These are phyloP conservation scores for Candida jianshihensis DNA, from an alignment of 805 yeast species.

Conservation along the genomic window DNA sequence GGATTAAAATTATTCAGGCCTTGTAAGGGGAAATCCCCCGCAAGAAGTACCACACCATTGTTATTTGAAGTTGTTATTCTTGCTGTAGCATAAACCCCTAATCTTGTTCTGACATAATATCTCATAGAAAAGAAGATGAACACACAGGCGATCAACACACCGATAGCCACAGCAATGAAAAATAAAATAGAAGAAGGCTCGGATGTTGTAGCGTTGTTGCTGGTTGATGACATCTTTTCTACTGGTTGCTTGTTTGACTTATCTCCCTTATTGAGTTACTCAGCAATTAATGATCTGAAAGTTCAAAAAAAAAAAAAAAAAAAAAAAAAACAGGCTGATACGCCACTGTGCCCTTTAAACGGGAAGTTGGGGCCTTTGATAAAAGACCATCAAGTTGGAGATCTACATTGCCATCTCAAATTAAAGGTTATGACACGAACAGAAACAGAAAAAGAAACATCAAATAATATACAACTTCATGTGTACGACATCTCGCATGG, in stretches of 20 bases:
- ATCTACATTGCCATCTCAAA: too few species aligned
- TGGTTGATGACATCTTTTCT: neutral
- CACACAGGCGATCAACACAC: slow-evolving; percentile 47
- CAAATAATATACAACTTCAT: slow-evolving; percentile 16
- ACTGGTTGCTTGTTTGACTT: too few species aligned
- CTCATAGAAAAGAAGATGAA: slow-evolving; percentile 55
- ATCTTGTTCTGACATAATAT: slow-evolving; percentile 49
- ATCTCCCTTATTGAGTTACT: too few species aligned
- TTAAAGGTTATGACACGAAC: neutral
- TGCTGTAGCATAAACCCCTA: slow-evolving; percentile 38
- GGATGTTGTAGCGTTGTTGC: slow-evolving; percentile 1
- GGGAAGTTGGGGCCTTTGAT: too few species aligned
- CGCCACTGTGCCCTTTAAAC: too few species aligned
- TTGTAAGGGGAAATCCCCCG: slow-evolving; percentile 19
- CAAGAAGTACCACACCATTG: slow-evolving; percentile 14
- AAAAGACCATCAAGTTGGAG: too few species aligned
- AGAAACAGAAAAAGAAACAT: neutral
- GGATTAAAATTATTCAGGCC: slow-evolving; percentile 14
- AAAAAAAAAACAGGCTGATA: too few species aligned
- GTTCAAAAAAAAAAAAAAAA: too few species aligned
- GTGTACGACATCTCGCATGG: slow-evolving; percentile 63
- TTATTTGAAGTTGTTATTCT: slow-evolving; percentile 14
- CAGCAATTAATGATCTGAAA: too few species aligned
- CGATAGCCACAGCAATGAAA: slow-evolving; percentile 57
- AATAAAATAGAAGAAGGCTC: slow-evolving; percentile 58